phyloP scores from a whole-genome alignment of 192 early-diverging fungal species.

The Mortierella antarctica region DNA sequence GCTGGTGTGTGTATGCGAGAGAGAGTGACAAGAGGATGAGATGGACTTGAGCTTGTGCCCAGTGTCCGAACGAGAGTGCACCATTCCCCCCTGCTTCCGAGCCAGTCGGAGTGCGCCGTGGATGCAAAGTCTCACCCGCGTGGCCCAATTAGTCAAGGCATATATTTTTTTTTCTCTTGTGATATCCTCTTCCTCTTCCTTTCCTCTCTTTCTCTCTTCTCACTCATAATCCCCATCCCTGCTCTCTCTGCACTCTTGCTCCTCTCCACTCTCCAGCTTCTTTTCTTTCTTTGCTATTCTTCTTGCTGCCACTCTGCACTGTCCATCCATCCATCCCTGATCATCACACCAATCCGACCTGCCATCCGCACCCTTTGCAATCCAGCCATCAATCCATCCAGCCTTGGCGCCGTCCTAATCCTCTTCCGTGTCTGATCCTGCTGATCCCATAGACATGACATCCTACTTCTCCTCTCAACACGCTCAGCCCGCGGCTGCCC shows the following conservation, averaged over 20 bases:
- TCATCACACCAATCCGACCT: not conserved
- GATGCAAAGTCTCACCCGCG: too few relatives aligned
- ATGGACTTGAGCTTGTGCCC: too few relatives aligned
- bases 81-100: too few relatives aligned
- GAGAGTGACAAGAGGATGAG: too few relatives aligned
- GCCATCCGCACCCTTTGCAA: not conserved
- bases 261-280: not conserved
- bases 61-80: too few relatives aligned
- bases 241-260: too few relatives aligned
- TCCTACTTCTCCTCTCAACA: conserved; percentile 51
- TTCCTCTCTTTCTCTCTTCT: not conserved
- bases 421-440: not conserved
- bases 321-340: conserved; percentile 2
- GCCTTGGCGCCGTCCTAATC: not conserved
- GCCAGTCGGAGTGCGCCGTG: too few relatives aligned
- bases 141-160: not conserved
- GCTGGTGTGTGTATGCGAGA: too few relatives aligned
- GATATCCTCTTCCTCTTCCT: not conserved
- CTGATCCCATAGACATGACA: conserved; percentile 20
- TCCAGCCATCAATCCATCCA: conserved; percentile 1
- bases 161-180: not conserved
- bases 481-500: conserved; percentile 9
- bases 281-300: not conserved
- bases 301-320: not conserved
- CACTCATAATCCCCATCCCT: not conserved